Evolutionary conservation across 768 basidiomycete species (phyloP), one percentile per base, ranked within the genome.

Genomic region (Stropharia rugosoannulata): DNA sequence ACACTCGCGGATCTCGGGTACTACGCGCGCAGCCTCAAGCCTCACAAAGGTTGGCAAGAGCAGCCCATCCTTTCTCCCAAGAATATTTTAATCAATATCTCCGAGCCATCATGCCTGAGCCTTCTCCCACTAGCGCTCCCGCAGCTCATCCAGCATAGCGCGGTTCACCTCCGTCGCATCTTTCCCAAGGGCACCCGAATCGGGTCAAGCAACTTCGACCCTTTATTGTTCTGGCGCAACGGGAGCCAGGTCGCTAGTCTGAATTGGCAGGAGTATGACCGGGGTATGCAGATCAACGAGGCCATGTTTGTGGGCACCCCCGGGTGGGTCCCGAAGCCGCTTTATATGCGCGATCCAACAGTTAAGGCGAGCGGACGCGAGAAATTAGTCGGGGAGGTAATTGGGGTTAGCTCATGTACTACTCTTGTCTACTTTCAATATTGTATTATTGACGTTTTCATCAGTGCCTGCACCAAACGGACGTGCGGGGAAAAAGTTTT

Each of bases 191-290:
- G 84, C 4, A 79, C 80, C 3, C 80, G 85, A 12, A 75, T 86
- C 47, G 66, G 66, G 4, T 85, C 83, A 1, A 77, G 74, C 61
- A 86, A 87, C 64, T 70, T 81, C 49, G 73, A 80, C 40, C 80
- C 82, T 0, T 68, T 80, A 15, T 64, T 68, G 25, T 81, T 80
- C 59, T 86, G 84, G 84, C 72, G 77, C 15, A 74, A 69, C 40
- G 85, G 85, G 2, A 78, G 82, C 4, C 85, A 86, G 49, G 72
- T 86, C 9, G 78, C 76, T 0, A 76, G 78, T 37, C 67, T 86
- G 41, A 86, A 86, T 59, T 85, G 85, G 85, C 84, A 86, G 67
- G 72, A 70, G n/a, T 83, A 78, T 60, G 84, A 86, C 61, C 62
- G 59, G 1, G 79, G 79, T 1, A 80, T 82, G 78, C 82, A 83